These are phyloP conservation scores for Batkoa obscura DNA, from an alignment of 371 early-diverging fungal genomes.

Conservation along the genomic window DNA sequence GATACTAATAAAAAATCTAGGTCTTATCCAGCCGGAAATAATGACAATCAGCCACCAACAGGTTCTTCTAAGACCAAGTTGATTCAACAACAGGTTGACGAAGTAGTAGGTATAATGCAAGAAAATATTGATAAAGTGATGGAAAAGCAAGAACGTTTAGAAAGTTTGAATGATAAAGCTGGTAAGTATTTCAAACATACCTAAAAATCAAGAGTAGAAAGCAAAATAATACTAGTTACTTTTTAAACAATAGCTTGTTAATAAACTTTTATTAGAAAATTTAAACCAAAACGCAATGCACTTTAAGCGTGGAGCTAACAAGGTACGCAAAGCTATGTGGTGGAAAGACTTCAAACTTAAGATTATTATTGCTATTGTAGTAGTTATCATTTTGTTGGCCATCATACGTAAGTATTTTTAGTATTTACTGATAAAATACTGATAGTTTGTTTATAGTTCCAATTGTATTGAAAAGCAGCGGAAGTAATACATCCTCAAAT, in stretches of 20 bases:
- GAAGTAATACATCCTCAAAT: too few relatives aligned
- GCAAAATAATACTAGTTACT: too few relatives aligned
- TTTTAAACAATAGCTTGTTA: too few relatives aligned
- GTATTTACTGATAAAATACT: too few relatives aligned
- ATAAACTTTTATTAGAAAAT: constrained; percentile 18
- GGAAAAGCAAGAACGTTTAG: constrained; percentile 77
- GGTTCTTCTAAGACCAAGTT: constrained; percentile 25
- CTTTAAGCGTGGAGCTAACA: constrained; percentile 67
- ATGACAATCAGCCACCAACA: too few relatives aligned
- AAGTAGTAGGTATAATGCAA: constrained; percentile 90
- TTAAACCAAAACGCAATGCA: constrained; percentile 57
- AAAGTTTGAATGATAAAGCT: constrained; percentile 62
- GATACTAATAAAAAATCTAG: too few relatives aligned
- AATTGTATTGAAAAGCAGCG: too few relatives aligned
- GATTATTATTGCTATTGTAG: constrained; percentile 56
- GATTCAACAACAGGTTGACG: constrained; percentile 70
- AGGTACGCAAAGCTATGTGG: constrained; percentile 72
- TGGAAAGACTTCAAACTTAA: constrained; percentile 92
- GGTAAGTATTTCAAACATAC: constrained; percentile 1
- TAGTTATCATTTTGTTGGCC: constrained; percentile 27
- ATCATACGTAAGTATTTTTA: too few relatives aligned
- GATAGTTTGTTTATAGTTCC: too few relatives aligned
- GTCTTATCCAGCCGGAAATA: too few relatives aligned
- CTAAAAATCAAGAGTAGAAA: too few relatives aligned
- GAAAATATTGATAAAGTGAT: constrained; percentile 83